phyloP scores from a whole-genome alignment of 495 filamentous ascomycete species.

The Chaetomium cochliodes region DNA sequence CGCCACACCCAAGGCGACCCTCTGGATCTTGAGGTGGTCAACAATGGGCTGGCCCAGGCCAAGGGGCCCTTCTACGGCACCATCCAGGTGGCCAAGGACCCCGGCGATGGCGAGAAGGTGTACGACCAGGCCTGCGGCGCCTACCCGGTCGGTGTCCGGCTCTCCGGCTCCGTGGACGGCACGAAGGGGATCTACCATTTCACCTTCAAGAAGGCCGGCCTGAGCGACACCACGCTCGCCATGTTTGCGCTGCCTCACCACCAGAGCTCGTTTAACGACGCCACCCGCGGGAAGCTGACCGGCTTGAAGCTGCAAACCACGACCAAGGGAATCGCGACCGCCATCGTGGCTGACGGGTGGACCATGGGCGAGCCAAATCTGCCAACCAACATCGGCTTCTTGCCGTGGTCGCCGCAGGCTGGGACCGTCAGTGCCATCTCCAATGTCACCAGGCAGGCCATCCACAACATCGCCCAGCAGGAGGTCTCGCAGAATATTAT shows the following conservation, averaged over 20 bases:
- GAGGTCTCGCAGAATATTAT: slow-evolving; percentile 74
- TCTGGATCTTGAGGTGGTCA: slow-evolving; percentile 48
- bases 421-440: slow-evolving; percentile 56
- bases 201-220: slow-evolving; percentile 65
- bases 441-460: slow-evolving; percentile 49
- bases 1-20: slow-evolving; percentile 50
- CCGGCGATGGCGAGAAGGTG: slow-evolving; percentile 58
- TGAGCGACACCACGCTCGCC: slow-evolving; percentile 54
- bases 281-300: slow-evolving; percentile 56
- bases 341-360: slow-evolving; percentile 74
- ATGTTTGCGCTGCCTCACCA: slow-evolving; percentile 95
- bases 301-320: slow-evolving; percentile 69
- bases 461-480: slow-evolving; percentile 56
- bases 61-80: slow-evolving; percentile 58
- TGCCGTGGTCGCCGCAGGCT: slow-evolving; percentile 64
- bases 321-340: slow-evolving; percentile 78
- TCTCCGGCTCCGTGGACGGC: slow-evolving; percentile 62
- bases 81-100: slow-evolving; percentile 78
- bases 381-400: slow-evolving; percentile 69
- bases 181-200: slow-evolving; percentile 69
- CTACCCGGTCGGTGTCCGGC: slow-evolving; percentile 60
- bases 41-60: slow-evolving; percentile 45
- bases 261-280: slow-evolving; percentile 64
- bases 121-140: slow-evolving; percentile 76
- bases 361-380: slow-evolving; percentile 72